A percentile compares a stretch with the other conserved stretches of the same genome.
phyloP scores from a whole-genome alignment of 768 basidiomycete genomes.

The Russula lepida region DNA sequence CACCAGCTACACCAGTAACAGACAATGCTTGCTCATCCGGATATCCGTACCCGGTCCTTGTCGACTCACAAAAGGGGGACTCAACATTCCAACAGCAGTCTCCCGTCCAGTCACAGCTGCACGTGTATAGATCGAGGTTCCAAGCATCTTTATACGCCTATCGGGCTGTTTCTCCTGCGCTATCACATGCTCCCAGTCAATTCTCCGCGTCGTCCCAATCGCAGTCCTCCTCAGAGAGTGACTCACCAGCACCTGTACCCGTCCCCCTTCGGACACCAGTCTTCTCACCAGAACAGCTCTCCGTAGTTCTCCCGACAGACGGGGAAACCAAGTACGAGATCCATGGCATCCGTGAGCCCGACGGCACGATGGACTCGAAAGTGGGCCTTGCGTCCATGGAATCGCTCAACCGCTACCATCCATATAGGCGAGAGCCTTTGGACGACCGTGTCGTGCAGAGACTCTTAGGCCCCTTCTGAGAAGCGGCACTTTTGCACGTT shows the following conservation, averaged over 20 bases:
- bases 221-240: constrained; percentile 18
- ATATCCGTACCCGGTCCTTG: constrained; percentile 7
- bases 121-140: constrained; percentile 4
- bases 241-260: constrained; percentile 13
- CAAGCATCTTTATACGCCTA: constrained; percentile 2
- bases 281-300: constrained; percentile 8
- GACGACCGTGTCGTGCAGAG: constrained; percentile 50
- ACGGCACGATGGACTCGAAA: constrained; percentile 17
- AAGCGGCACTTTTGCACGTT: background rate
- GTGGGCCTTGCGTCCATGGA: constrained; percentile 51
- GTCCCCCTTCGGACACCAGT: constrained; percentile 11
- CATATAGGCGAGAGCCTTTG: constrained; percentile 49
- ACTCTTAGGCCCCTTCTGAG: constrained; percentile 3
- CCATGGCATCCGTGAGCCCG: constrained; percentile 4
- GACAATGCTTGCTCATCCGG: constrained; percentile 9
- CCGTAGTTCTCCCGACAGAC: constrained; percentile 8
- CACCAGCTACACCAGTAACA: background rate
- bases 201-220: constrained; percentile 16
- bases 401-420: constrained; percentile 43
- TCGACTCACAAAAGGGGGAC: constrained; percentile 9
- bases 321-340: constrained; percentile 9
- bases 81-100: constrained; percentile 6
- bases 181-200: constrained; percentile 16
- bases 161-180: constrained; percentile 14
- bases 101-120: constrained; percentile 5